phyloP scores from a whole-genome alignment of 768 basidiomycete genomes.

The Tulasnella sp. region DNA sequence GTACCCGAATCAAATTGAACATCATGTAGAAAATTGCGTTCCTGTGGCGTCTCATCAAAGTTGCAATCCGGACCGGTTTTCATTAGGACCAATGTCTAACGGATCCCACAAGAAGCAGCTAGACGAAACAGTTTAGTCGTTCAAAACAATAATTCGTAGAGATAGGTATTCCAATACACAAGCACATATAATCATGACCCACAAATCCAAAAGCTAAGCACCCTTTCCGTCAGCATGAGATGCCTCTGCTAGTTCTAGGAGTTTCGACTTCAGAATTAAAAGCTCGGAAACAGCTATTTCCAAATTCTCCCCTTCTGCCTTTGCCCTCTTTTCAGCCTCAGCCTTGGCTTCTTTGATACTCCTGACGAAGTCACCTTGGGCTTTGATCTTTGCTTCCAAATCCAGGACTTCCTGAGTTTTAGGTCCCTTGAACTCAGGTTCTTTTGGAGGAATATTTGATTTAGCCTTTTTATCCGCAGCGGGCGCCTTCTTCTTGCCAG shows the following conservation, averaged over 20 bases:
- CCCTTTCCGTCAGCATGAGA: too few species aligned
- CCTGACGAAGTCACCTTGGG: conserved; percentile 64
- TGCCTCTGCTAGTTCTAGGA: conserved; percentile 27
- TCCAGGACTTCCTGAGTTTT: conserved; percentile 62
- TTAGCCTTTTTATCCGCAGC: conserved; percentile 33
- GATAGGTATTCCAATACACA: too few species aligned
- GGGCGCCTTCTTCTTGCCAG: conserved; percentile 37
- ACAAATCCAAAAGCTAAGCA: too few species aligned
- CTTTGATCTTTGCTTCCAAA: conserved; percentile 59
- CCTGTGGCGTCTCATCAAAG: too few species aligned
- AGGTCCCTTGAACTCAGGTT: conserved; percentile 34
- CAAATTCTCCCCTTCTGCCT: conserved; percentile 49
- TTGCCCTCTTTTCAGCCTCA: conserved; percentile 39
- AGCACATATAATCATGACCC: too few species aligned
- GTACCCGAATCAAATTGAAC: too few species aligned
- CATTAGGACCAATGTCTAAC: too few species aligned
- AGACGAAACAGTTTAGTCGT: too few species aligned
- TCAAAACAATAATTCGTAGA: too few species aligned
- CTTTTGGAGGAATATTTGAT: conserved; percentile 35
- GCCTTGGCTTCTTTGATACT: conserved; percentile 43
- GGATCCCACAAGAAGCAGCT: too few species aligned
- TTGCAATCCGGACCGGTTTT: too few species aligned
- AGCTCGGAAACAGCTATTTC: conserved; percentile 47
- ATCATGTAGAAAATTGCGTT: too few species aligned
- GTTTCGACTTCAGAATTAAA: conserved; percentile 50